A percentile compares a stretch with the other conserved stretches of the same genome.
Evolutionary conservation across 306 rosid species (phyloP).

Genomic region (Quercus gilva): DNA sequence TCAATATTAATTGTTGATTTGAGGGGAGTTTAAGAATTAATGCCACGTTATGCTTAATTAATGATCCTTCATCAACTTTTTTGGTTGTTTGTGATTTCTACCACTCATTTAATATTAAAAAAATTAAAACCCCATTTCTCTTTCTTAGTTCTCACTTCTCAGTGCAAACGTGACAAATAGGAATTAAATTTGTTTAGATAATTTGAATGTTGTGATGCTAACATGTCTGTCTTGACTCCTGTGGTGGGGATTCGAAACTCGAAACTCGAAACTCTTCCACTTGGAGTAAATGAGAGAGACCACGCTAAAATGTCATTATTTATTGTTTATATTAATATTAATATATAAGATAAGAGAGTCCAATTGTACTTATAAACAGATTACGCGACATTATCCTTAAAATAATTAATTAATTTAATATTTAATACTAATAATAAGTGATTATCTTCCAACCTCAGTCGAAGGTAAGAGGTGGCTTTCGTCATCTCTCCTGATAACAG

Average conservation of each 20-base stretch:
- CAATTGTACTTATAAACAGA: neutral
- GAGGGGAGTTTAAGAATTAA: too few species aligned
- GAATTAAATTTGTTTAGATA: neutral
- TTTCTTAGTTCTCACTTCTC: neutral
- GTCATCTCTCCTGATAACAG: conserved; percentile 34
- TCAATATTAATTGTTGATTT: too few species aligned
- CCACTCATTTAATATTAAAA: neutral
- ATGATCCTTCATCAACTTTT: too few species aligned
- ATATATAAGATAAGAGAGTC: neutral
- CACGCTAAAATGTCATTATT: neutral
- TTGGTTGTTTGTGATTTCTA: too few species aligned
- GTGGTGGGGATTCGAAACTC: conserved; percentile 15
- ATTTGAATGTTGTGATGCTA: neutral
- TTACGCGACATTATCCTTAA: neutral
- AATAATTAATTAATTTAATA: neutral
- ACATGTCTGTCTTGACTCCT: conserved; percentile 21
- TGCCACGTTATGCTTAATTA: too few species aligned
- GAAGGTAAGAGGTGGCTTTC: conserved; percentile 6
- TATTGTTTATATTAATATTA: neutral
- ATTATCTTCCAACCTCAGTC: neutral
- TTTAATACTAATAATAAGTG: neutral
- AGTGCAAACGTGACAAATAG: neutral
- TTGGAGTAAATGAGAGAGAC: conserved; percentile 17
- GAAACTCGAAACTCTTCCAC: conserved; percentile 14
- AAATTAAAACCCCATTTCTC: neutral